Conservation (phyloP, 2,329 filamentous ascomycete genomes). For the Malbranchea cinnamomea region DNA sequence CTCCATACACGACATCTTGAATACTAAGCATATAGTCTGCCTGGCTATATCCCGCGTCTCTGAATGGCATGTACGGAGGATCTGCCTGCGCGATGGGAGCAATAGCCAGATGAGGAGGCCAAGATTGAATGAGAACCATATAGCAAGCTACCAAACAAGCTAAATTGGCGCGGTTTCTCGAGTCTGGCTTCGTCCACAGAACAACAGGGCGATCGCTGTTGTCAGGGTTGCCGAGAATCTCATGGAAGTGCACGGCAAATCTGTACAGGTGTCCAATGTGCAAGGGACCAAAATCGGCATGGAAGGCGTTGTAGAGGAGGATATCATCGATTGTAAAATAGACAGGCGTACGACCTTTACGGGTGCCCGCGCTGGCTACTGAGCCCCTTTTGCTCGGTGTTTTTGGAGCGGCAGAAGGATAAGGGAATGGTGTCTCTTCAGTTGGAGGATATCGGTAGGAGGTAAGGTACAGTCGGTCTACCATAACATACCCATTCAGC, state of each 20-base stretch:
- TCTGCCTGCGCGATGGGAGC: conserved; percentile 94
- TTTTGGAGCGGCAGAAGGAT: conserved; percentile 43
- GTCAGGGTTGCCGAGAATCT: conserved; percentile 79
- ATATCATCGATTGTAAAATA: conserved; percentile 93
- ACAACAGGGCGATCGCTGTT: conserved; percentile 84
- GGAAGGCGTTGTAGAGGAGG: conserved; percentile 93
- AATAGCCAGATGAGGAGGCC: conserved; percentile 89
- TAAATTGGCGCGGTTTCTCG: conserved; percentile 77
- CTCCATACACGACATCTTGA: conserved; percentile 93
- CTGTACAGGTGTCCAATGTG: conserved; percentile 96
- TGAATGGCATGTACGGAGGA: conserved; percentile 95
- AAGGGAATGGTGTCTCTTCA: conserved; percentile 73
- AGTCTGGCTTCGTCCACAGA: conserved; percentile 88
- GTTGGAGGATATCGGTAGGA: conserved; percentile 75
- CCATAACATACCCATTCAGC: conserved; percentile 8
- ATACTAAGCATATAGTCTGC: conserved; percentile 92
- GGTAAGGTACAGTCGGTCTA: conserved; percentile 81
- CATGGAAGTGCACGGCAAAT: conserved; percentile 90
- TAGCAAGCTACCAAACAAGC: conserved; percentile 93
- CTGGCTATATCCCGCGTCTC: conserved; percentile 95
- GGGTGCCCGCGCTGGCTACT: conserved; percentile 33
- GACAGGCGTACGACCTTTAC: conserved; percentile 49
- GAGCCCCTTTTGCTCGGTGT: conserved; percentile 66
- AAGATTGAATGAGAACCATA: conserved; percentile 96
- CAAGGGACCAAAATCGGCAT: conserved; percentile 93